A percentile compares a stretch with the other conserved stretches of the same genome.
These are phyloP conservation scores for Protea cynaroides DNA, from an alignment of 164 flowering plant species.

Conservation along the genomic window DNA sequence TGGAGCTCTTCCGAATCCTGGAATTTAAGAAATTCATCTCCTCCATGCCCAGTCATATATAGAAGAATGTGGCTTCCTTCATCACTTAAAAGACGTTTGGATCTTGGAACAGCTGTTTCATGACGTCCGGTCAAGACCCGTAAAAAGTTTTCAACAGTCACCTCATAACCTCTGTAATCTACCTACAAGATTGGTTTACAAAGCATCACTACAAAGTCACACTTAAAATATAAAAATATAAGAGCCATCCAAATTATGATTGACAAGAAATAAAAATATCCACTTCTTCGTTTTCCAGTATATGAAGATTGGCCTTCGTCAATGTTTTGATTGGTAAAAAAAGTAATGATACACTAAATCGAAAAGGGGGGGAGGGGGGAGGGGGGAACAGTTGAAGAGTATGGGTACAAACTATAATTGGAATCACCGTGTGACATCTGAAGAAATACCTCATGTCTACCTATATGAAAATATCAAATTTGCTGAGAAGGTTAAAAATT, in stretches of 20 bases:
- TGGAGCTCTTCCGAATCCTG: slow-evolving; percentile 99
- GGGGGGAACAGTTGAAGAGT: too few relatives aligned
- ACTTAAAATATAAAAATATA: not conserved
- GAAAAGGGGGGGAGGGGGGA: too few relatives aligned
- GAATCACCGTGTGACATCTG: too few relatives aligned
- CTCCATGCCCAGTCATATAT: slow-evolving; percentile 99
- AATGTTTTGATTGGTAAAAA: too few relatives aligned
- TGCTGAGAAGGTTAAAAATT: too few relatives aligned
- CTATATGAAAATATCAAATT: too few relatives aligned
- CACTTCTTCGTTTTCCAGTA: not conserved
- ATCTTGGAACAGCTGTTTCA: slow-evolving; percentile 90
- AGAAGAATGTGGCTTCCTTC: slow-evolving; percentile 97
- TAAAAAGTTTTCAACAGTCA: slow-evolving; percentile 89
- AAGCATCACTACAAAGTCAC: slow-evolving; percentile 4
- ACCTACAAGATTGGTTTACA: slow-evolving; percentile 43
- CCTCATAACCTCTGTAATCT: slow-evolving; percentile 99
- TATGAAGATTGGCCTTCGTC: not conserved
- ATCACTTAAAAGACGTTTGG: slow-evolving; percentile 95
- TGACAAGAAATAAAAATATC: not conserved
- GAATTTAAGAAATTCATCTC: slow-evolving; percentile 93
- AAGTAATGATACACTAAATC: too few relatives aligned
- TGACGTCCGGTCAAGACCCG: slow-evolving; percentile 94
- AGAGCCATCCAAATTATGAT: not conserved
- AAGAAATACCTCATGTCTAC: too few relatives aligned
- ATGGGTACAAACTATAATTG: too few relatives aligned